phyloP scores from a whole-genome alignment of 768 basidiomycete species.

The Termitomyces sp. region DNA sequence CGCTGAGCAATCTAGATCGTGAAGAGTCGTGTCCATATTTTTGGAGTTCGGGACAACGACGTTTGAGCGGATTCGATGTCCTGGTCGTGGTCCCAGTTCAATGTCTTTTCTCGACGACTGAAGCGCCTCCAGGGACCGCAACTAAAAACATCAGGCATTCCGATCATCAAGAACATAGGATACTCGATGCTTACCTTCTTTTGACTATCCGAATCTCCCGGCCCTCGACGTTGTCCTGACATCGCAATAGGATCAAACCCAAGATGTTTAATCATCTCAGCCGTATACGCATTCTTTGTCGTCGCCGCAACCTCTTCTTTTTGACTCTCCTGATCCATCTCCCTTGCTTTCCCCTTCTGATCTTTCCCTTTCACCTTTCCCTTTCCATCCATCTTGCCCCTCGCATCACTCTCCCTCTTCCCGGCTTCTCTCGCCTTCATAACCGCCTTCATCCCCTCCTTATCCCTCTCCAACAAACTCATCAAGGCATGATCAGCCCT shows the following conservation, averaged over 20 bases:
- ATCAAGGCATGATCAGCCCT: slow-evolving; percentile 64
- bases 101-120: slow-evolving; percentile 53
- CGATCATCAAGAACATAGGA: not conserved
- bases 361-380: slow-evolving; percentile 21
- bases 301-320: slow-evolving; percentile 8
- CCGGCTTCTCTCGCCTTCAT: slow-evolving; percentile 54
- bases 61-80: slow-evolving; percentile 62
- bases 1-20: slow-evolving; percentile 25
- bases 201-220: slow-evolving; percentile 38
- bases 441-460: slow-evolving; percentile 65
- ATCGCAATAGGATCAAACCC: slow-evolving; percentile 79
- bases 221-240: slow-evolving; percentile 41
- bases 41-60: slow-evolving; percentile 28
- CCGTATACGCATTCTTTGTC: slow-evolving; percentile 57
- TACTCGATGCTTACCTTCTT: slow-evolving; percentile 50
- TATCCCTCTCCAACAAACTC: slow-evolving; percentile 60
- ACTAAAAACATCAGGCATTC: slow-evolving; percentile 7
- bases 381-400: slow-evolving; percentile 13
- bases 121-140: slow-evolving; percentile 44
- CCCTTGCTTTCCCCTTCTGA: slow-evolving; percentile 19
- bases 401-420: slow-evolving; percentile 18
- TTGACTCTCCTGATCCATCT: slow-evolving; percentile 12
- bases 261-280: slow-evolving; percentile 63
- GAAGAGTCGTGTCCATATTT: not conserved
- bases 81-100: slow-evolving; percentile 60